Conservation (phyloP, 352 stramenopile species). For the Globisporangium echinulatum region DNA sequence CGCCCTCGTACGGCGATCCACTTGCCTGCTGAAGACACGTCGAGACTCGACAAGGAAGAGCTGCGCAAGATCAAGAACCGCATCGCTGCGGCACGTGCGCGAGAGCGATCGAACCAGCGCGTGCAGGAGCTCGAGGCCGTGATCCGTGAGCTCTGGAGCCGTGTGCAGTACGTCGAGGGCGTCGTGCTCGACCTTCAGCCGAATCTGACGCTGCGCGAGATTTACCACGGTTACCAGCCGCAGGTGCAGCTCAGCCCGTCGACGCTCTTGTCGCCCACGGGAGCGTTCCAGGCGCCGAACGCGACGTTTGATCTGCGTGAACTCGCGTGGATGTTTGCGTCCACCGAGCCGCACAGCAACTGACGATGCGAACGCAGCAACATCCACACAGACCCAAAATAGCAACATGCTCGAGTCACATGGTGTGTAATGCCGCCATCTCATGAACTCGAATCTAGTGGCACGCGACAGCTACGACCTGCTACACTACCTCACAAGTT, state of each 20-base stretch:
- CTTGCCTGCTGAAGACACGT: constrained; percentile 31
- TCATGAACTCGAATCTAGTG: no score
- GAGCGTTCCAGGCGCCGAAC: constrained; percentile 10
- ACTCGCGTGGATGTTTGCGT: constrained; percentile 12
- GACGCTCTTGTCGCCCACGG: constrained; percentile 6
- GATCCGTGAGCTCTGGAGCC: constrained; percentile 44
- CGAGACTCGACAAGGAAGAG: constrained; percentile 34
- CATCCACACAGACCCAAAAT: no score
- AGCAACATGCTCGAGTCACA: no score
- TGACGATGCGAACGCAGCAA: background rate
- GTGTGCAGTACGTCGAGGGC: constrained; percentile 52
- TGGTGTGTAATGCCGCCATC: no score
- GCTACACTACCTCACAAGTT: no score
- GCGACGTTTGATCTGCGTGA: constrained; percentile 13
- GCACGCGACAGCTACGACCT: no score
- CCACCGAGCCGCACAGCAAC: constrained; percentile 4
- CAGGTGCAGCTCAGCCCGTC: constrained; percentile 19
- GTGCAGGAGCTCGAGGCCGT: constrained; percentile 41
- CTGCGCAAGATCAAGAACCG: constrained; percentile 70
- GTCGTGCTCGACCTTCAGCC: constrained; percentile 32
- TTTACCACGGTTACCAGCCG: constrained; percentile 43
- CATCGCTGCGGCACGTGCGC: constrained; percentile 49
- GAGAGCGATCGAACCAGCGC: constrained; percentile 45
- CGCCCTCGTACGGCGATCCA: constrained; percentile 46
- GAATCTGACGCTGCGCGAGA: constrained; percentile 23